Evolutionary conservation across 2,329 filamentous ascomycete species (phyloP), one percentile per base, ranked within the genome.

Genomic region (Venturiaceae sp.): DNA sequence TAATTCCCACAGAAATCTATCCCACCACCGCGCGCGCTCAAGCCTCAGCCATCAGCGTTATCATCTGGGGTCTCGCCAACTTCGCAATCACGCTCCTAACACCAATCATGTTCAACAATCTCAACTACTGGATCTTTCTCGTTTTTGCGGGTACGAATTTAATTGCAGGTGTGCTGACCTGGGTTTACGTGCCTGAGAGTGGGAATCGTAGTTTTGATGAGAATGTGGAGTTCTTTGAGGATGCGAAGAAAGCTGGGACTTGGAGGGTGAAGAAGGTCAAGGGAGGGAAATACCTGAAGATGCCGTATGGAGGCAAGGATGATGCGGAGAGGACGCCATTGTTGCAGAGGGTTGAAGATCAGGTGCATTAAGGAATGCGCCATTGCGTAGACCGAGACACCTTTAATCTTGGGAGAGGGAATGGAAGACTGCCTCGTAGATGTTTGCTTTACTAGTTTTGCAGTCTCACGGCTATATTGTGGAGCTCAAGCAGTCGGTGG

Each of bases 121-220:
- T 83, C 33, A 74, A 76, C n/a, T 82, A 81, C 69, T 81, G 76
- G 69, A 72, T 84, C 28, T 83, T 83, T 67, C 66, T 82, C 3
- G 73, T 83, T 7, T 83, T 84, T 60, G 77, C 76, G 0, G 75
- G 63, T 2, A 82, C 79, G 0, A 84, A 84, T 62, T 68, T 74
- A 0, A 67, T 83, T 46, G 81, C 81, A 0, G 81, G 80, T 1
- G 63, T 75, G 28, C 81, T 77, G 77, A 83, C 81, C 0, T 83
- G 74, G 63, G 60, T 77, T 1, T 77, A 75, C 58, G 66, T 71
- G 7, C 82, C 81, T 0, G 82, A 84, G 66, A 81, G 75, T 14
- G 82, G 82, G 0, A 80, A 81, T 0, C 66, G 83, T 28, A 79
- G 75, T 53, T 84, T 84, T 61, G 81, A 83, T 61, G 81, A 83